Conservation (phyloP, 257 asterid species). For the Ilex asprella region DNA sequence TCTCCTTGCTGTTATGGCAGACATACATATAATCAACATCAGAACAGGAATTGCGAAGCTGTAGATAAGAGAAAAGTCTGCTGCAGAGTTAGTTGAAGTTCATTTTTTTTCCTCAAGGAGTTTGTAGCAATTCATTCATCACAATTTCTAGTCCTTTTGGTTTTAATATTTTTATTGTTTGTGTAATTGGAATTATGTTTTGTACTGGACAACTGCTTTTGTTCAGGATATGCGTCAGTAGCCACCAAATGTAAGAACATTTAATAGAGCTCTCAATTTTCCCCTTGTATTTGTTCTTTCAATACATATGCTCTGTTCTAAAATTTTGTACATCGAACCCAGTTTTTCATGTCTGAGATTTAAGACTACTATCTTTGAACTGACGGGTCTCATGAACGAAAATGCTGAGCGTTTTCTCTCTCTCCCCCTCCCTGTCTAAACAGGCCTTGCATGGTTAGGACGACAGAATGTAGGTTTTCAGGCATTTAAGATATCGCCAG, state of each 20-base stretch:
- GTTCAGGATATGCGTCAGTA: conserved; percentile 16
- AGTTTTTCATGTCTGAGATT: too few relatives aligned
- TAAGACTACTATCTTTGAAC: too few relatives aligned
- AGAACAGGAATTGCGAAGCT: conserved; percentile 32
- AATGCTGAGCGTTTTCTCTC: too few relatives aligned
- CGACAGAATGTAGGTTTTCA: too few relatives aligned
- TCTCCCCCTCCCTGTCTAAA: too few relatives aligned
- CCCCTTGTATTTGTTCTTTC: background rate
- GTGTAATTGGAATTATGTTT: conserved; percentile 39
- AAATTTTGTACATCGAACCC: too few relatives aligned
- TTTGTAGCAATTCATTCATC: conserved; percentile 54
- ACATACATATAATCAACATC: conserved; percentile 16
- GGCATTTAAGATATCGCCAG: too few relatives aligned
- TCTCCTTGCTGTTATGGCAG: conserved; percentile 16
- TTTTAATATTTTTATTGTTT: conserved; percentile 36
- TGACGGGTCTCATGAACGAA: too few relatives aligned
- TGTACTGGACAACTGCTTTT: conserved; percentile 25
- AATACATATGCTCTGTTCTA: background rate
- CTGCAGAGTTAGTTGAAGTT: conserved; percentile 22
- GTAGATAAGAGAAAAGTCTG: conserved; percentile 45
- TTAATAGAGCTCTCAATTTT: background rate
- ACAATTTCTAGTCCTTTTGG: conserved; percentile 7
- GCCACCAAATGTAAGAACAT: conserved; percentile 21
- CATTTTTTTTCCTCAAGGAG: conserved; percentile 31
- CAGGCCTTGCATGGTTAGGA: too few relatives aligned